These are phyloP conservation scores for Aspergillus avenaceus DNA, from an alignment of 495 filamentous ascomycete genomes.

Conservation along the genomic window DNA sequence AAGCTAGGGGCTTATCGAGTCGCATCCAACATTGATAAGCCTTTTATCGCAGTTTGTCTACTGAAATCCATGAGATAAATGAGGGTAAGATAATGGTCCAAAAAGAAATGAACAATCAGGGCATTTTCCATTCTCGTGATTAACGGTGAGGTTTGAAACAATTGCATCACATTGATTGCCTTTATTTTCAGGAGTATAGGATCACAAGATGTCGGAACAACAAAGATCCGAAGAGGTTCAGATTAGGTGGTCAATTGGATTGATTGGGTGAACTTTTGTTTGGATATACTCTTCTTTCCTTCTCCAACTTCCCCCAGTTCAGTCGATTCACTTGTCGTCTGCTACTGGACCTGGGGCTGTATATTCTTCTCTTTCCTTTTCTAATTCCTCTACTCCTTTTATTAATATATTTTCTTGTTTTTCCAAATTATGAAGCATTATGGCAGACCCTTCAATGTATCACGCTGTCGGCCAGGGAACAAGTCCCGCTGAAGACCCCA, in stretches of 20 bases:
- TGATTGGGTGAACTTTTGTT: conserved; percentile 10
- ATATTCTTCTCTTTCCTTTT: not conserved
- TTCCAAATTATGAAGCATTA: conserved; percentile 27
- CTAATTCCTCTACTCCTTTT: not conserved
- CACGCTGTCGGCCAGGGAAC: conserved; percentile 58
- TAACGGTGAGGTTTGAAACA: too few relatives aligned
- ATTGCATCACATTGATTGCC: too few relatives aligned
- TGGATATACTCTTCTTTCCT: not conserved
- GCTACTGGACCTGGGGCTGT: not conserved
- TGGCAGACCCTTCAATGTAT: conserved; percentile 78
- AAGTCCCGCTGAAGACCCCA: conserved; percentile 58
- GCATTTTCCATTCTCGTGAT: too few relatives aligned
- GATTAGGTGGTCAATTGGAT: conserved; percentile 37
- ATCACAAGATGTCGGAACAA: too few relatives aligned
- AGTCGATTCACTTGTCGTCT: conserved; percentile 4
- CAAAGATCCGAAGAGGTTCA: conserved; percentile 30
- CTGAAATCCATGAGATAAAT: too few relatives aligned
- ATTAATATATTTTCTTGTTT: conserved; percentile 5
- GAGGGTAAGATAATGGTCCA: too few relatives aligned
- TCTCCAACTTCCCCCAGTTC: conserved; percentile 1
- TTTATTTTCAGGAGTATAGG: too few relatives aligned
- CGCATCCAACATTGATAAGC: not conserved
- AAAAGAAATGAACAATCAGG: not conserved
- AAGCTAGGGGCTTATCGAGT: not conserved
- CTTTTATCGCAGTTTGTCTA: too few relatives aligned